Evolutionary conservation across 129 eudicot species (phyloP).

Genomic region (Flaveria ramosissima): DNA sequence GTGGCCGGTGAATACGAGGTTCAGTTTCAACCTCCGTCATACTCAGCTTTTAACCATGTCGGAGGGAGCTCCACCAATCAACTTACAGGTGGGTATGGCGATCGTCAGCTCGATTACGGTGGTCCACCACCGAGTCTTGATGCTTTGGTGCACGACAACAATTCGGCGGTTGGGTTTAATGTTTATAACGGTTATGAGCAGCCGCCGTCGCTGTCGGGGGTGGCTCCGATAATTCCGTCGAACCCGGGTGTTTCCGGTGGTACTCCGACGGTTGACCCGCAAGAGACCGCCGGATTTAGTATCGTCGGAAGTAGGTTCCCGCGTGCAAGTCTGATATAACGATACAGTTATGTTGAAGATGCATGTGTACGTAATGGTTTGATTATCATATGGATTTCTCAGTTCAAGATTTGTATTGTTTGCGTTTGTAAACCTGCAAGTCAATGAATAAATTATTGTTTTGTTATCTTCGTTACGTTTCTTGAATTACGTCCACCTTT

Average conservation of each 20-base stretch:
- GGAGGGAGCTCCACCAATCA: neutral
- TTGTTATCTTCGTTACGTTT: too few relatives aligned
- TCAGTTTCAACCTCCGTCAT: neutral
- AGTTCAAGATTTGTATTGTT: neutral
- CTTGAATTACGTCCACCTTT: too few relatives aligned
- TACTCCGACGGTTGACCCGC: neutral
- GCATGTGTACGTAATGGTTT: neutral
- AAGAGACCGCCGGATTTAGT: neutral
- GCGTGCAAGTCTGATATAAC: neutral
- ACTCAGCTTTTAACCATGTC: neutral
- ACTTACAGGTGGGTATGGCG: neutral
- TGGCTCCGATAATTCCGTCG: neutral
- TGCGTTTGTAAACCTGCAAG: too few relatives aligned
- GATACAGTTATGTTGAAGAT: too few relatives aligned
- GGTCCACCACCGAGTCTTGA: neutral
- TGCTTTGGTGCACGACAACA: slow-evolving; percentile 1
- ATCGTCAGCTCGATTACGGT: neutral
- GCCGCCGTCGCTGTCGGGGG: neutral
- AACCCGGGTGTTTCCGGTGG: neutral
- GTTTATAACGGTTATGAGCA: neutral
- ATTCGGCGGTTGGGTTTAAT: neutral
- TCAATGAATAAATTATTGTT: too few relatives aligned
- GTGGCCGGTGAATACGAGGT: neutral
- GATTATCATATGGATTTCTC: neutral
- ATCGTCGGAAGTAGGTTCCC: neutral